Base-by-base conservation (phyloP, 2,329 filamentous ascomycete genomes). In the Xylariaceae sp. region DNA sequence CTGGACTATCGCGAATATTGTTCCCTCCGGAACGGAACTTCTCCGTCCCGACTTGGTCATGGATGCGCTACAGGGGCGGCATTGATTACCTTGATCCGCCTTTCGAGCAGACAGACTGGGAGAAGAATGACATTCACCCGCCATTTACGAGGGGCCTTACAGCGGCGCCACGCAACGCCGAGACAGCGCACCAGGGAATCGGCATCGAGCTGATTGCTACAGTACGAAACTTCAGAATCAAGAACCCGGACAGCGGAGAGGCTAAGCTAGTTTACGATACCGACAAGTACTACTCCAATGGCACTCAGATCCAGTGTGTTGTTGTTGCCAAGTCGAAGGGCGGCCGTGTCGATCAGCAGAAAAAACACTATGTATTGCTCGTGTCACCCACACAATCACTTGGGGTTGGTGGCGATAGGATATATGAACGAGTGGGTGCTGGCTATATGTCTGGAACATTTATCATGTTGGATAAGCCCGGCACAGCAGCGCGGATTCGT, bases 41-140 rank as follows among this genome's bases (percentile, higher is more conserved):
- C 2, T 12, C 24, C 11, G 53, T 56, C 4, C 57, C 57, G 2
- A 48, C 41, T 3, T 61, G 59, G 59, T 61, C 59, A 7, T 61
- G 59, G 59, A 61, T 61, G 59, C 47, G 43, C 4, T 61, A 58
- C 28, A 26, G 12, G 7, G 59, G 59, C n/a, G 54, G 45, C 7
- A 61, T 61, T 29, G 59, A 61, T 28, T 61, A 58, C 21, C 40
- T 61, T 9, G 46, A 45, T 4, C 51, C 40, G 1, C 45, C 45
- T 8, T 58, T 61, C 29, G 43, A 58, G n/a, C 21, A 40, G 14
- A 43, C 41, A 12, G 37, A 49, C 12, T 61, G 59, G 59, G 55
- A 56, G 31, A 36, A 12, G 8, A 16, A 48, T 4, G 40, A 55
- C 9, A 55, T 58, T n/a, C 45, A 41, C 16, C 48, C 54, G 9